Percentiles rank a stretch among this genome's conserved stretches.
Evolutionary conservation across 2,329 filamentous ascomycete species (phyloP).

Genomic region (Pleomassaria siparia): DNA sequence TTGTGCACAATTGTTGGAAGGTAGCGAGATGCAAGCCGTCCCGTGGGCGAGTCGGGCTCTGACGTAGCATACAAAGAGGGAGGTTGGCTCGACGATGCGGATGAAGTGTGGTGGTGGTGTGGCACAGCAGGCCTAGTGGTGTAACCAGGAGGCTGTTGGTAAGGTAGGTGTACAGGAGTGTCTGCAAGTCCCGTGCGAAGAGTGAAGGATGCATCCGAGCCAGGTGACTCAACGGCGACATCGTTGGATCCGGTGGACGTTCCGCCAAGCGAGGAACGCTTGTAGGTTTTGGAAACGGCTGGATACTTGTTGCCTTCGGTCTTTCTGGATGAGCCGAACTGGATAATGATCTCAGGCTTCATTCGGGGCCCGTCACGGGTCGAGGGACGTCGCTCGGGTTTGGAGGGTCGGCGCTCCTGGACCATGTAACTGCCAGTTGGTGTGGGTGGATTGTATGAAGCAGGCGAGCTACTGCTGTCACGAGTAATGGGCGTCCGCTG

Average conservation of each 20-base stretch:
- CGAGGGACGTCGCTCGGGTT: conserved; percentile 23
- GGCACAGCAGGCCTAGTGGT: conserved; percentile 20
- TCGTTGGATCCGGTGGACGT: conserved; percentile 26
- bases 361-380: conserved; percentile 26
- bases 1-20: conserved; percentile 34
- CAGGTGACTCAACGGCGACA: conserved; percentile 27
- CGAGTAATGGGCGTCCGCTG: conserved; percentile 17
- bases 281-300: conserved; percentile 18
- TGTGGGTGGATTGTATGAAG: conserved; percentile 32
- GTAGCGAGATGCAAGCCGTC: conserved; percentile 21
- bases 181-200: conserved; percentile 38
- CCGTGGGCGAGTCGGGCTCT: conserved; percentile 30
- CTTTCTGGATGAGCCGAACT: conserved; percentile 28
- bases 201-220: conserved; percentile 33
- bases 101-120: conserved; percentile 30
- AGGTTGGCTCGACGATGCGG: conserved; percentile 30
- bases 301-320: conserved; percentile 24
- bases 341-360: conserved; percentile 32
- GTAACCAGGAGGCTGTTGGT: conserved; percentile 21
- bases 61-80: conserved; percentile 34
- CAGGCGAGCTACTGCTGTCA: conserved; percentile 32
- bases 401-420: conserved; percentile 28
- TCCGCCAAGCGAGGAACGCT: conserved; percentile 29
- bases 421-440: conserved; percentile 29
- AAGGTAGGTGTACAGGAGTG: conserved; percentile 20